Conservation (phyloP, 2,329 filamentous ascomycete genomes). For the Elsinoe fawcettii region DNA sequence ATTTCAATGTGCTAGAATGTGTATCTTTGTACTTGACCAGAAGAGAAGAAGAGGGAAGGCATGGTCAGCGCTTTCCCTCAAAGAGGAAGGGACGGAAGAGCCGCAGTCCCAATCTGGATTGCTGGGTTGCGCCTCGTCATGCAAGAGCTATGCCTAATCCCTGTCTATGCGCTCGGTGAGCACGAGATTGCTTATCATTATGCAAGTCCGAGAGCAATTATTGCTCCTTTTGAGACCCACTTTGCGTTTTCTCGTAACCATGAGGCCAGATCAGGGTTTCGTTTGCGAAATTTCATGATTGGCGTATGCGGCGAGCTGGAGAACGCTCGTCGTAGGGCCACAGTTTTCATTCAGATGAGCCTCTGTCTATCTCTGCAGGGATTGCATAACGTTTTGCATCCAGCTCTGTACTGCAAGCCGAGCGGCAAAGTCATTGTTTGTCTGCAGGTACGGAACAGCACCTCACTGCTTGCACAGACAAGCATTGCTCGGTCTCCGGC, state of each 20-base stretch:
- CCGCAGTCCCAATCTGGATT: slow-evolving; percentile 2
- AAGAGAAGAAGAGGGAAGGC: background rate
- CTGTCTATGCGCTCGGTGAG: slow-evolving; percentile 1
- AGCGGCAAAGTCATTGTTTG: background rate
- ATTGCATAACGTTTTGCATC: background rate
- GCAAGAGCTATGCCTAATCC: slow-evolving; percentile 8
- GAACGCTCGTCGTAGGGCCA: background rate
- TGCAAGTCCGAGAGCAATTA: slow-evolving; percentile 3
- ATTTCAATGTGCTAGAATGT: background rate
- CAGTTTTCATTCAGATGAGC: background rate
- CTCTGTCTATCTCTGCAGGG: background rate
- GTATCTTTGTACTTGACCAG: background rate
- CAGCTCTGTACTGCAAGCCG: background rate
- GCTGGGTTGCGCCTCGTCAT: background rate
- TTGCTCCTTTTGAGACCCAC: slow-evolving; percentile 12
- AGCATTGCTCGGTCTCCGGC: background rate
- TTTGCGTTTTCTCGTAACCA: background rate
- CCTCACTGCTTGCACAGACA: background rate
- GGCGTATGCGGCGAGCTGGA: background rate
- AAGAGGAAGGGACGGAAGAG: background rate
- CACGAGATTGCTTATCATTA: slow-evolving; percentile 10
- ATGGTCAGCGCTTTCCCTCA: background rate
- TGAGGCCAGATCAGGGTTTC: slow-evolving; percentile 2
- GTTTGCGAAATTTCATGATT: background rate
- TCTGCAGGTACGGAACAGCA: background rate